Conservation (phyloP, 2,329 filamentous ascomycete genomes). For the Arthrobotrys musiformis region DNA sequence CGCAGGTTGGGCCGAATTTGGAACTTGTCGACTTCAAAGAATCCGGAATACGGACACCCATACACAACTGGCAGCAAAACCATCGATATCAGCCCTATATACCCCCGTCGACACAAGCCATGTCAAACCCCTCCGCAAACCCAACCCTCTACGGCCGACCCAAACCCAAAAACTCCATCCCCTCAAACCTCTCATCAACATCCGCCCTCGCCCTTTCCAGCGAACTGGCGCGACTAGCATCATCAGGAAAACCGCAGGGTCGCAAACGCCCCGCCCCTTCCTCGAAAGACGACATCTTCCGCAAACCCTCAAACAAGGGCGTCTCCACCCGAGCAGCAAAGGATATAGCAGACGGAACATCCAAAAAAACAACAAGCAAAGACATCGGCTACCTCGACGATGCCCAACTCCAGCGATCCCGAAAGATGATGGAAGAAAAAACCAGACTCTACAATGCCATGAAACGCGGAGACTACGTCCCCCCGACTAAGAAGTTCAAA, state of each 20-base stretch:
- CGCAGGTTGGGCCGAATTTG: neutral
- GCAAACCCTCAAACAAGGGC: conserved; percentile 71
- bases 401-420: conserved; percentile 72
- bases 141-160: conserved; percentile 78
- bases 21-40: neutral
- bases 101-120: too few relatives aligned
- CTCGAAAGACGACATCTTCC: conserved; percentile 52
- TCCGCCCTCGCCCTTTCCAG: conserved; percentile 86
- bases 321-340: conserved; percentile 72
- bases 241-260: conserved; percentile 40
- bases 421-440: conserved; percentile 88
- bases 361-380: conserved; percentile 66
- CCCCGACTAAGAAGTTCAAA: conserved; percentile 58
- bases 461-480: conserved; percentile 87
- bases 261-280: conserved; percentile 35
- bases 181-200: conserved; percentile 69
- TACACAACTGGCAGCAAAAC: conserved; percentile 19
- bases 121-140: conserved; percentile 69
- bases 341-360: conserved; percentile 67
- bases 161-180: conserved; percentile 76
- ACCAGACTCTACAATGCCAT: conserved; percentile 86
- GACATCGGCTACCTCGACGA: conserved; percentile 73
- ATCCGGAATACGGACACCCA: too few relatives aligned
- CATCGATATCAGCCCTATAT: too few relatives aligned
- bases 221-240: conserved; percentile 72